phyloP scores from a whole-genome alignment of 768 basidiomycete species.

The Rhizopogon vinicolor region DNA sequence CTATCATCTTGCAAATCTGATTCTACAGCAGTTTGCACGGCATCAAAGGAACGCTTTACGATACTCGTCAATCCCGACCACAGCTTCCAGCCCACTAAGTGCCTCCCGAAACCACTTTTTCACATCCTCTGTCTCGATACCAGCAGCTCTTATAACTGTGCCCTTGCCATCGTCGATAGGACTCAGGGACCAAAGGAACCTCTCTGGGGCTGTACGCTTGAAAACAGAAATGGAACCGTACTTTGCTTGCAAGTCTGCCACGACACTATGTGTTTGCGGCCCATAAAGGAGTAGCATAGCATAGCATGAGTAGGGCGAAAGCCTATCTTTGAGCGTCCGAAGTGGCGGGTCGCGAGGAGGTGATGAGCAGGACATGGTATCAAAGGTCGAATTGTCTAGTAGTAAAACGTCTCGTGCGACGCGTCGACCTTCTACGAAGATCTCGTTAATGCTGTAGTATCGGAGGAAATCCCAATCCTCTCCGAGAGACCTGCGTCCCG shows the following conservation, averaged over 20 bases:
- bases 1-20: neutral
- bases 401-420: slow-evolving; percentile 76
- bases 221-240: slow-evolving; percentile 63
- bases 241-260: slow-evolving; percentile 41
- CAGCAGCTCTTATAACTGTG: slow-evolving; percentile 70
- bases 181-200: slow-evolving; percentile 81
- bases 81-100: slow-evolving; percentile 43
- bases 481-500: slow-evolving; percentile 75
- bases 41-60: slow-evolving; percentile 51
- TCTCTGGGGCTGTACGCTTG: slow-evolving; percentile 44
- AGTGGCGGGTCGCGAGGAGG: slow-evolving; percentile 21
- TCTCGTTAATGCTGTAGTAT: slow-evolving; percentile 84
- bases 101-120: slow-evolving; percentile 62
- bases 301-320: slow-evolving; percentile 86
- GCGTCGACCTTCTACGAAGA: slow-evolving; percentile 59
- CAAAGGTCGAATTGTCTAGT: slow-evolving; percentile 46
- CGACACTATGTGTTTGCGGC: slow-evolving; percentile 45
- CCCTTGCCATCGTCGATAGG: slow-evolving; percentile 41
- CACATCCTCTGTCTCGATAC: slow-evolving; percentile 70
- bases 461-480: slow-evolving; percentile 89
- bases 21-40: neutral
- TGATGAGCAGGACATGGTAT: slow-evolving; percentile 3
- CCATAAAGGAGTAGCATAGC: slow-evolving; percentile 83
- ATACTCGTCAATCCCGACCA: slow-evolving; percentile 64
- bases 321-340: slow-evolving; percentile 51